Conservation (phyloP, 1,284 basidiomycete species). For the Peniophora sp. region DNA sequence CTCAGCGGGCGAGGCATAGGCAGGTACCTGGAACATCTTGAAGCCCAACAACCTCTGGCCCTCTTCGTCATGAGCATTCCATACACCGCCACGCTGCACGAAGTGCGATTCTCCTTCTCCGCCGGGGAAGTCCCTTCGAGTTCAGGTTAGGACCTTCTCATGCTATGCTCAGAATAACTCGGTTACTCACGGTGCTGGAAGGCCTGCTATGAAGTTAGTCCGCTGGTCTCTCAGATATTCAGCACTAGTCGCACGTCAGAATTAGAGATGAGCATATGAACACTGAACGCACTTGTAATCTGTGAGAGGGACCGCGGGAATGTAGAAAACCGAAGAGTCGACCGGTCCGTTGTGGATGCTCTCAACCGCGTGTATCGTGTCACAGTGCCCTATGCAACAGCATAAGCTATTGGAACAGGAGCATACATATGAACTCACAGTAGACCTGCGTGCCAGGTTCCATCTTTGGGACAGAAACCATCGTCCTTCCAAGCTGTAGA, state of each 20-base stretch:
- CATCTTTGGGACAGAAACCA: conserved; percentile 45
- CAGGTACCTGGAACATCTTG: conserved; percentile 19
- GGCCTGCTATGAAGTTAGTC: conserved; percentile 41
- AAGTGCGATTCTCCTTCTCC: conserved; percentile 64
- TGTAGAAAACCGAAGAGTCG: conserved; percentile 75
- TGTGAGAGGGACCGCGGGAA: conserved; percentile 70
- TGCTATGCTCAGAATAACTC: background rate
- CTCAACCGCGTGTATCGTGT: conserved; percentile 72
- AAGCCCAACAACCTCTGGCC: conserved; percentile 27
- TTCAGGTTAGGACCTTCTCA: background rate
- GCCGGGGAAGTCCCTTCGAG: conserved; percentile 61
- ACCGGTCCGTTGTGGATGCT: conserved; percentile 44
- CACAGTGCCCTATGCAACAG: conserved; percentile 43
- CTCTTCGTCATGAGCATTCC: conserved; percentile 32
- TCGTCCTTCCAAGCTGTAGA: conserved; percentile 45
- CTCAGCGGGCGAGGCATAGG: conserved; percentile 14
- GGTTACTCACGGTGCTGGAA: conserved; percentile 48
- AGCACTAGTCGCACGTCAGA: conserved; percentile 27
- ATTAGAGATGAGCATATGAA: conserved; percentile 1
- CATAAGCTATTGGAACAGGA: background rate
- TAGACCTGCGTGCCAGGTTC: conserved; percentile 73
- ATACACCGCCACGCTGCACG: conserved; percentile 33
- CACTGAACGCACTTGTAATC: conserved; percentile 40
- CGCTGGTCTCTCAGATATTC: conserved; percentile 58
- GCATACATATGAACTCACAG: conserved; percentile 32